These are phyloP conservation scores for Venturia effusa DNA, from an alignment of 2,329 filamentous ascomycete genomes.

Conservation along the genomic window DNA sequence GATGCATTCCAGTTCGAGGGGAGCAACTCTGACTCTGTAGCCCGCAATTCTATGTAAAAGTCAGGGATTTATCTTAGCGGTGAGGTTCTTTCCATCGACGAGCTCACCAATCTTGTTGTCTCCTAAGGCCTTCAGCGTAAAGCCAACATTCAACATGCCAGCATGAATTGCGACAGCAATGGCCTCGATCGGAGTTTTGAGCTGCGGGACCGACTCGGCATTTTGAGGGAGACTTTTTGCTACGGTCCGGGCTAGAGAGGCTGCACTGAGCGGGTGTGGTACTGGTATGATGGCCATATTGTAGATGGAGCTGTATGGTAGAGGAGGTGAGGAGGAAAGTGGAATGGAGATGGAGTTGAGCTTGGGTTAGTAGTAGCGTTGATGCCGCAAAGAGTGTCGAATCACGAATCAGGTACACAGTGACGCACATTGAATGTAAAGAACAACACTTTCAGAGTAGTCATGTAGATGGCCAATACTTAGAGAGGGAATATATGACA, in stretches of 20 bases:
- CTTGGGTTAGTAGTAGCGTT: neutral
- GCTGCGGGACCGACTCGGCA: conserved; percentile 25
- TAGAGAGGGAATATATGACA: too few species aligned
- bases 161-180: conserved; percentile 77
- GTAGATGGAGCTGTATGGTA: neutral
- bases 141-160: conserved; percentile 69
- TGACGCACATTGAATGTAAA: neutral
- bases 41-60: conserved; percentile 12
- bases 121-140: conserved; percentile 70
- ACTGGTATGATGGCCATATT: neutral
- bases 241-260: conserved; percentile 30
- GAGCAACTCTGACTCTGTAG: conserved; percentile 50
- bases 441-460: neutral
- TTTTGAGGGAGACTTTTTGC: conserved; percentile 31
- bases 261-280: neutral
- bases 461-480: too few species aligned
- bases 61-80: neutral
- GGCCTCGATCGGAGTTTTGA: conserved; percentile 68
- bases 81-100: neutral
- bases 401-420: neutral
- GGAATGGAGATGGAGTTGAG: neutral
- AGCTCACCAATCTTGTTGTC: conserved; percentile 59
- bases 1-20: conserved; percentile 72
- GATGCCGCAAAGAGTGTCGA: neutral
- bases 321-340: too few species aligned